Conservation (phyloP, 257 asterid species). For the Coffea eugenioides region DNA sequence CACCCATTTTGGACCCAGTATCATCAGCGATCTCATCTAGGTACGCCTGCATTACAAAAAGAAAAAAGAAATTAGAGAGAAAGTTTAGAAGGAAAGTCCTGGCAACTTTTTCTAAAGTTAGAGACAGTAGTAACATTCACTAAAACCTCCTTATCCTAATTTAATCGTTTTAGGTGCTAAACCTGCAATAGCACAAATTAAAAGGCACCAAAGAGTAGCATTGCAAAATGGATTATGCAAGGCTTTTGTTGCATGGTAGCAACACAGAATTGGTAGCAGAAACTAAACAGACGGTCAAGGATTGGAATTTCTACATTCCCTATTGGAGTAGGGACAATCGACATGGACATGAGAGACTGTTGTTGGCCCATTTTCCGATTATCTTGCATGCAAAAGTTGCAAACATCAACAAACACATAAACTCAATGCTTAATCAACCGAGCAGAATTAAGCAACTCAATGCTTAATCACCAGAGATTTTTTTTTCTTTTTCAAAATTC, state of each 20-base stretch:
- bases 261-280: not conserved
- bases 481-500: not conserved
- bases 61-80: not conserved
- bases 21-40: constrained; percentile 59
- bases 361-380: not conserved
- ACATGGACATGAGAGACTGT: not conserved
- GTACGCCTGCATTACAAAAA: constrained; percentile 52
- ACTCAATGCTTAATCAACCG: no score
- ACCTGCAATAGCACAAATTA: not conserved
- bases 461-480: not conserved
- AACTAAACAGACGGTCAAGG: not conserved
- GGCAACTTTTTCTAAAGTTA: not conserved
- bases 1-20: constrained; percentile 58
- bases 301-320: not conserved
- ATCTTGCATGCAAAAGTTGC: not conserved
- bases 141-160: not conserved
- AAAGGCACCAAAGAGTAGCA: not conserved
- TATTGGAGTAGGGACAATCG: no score
- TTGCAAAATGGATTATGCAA: not conserved
- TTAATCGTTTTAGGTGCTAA: not conserved
- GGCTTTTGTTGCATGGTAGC: not conserved
- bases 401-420: not conserved
- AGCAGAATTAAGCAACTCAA: not conserved
- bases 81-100: not conserved
- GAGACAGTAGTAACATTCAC: not conserved